Base-by-base conservation (phyloP, 768 basidiomycete species). In the Tubosaeta sp. region DNA sequence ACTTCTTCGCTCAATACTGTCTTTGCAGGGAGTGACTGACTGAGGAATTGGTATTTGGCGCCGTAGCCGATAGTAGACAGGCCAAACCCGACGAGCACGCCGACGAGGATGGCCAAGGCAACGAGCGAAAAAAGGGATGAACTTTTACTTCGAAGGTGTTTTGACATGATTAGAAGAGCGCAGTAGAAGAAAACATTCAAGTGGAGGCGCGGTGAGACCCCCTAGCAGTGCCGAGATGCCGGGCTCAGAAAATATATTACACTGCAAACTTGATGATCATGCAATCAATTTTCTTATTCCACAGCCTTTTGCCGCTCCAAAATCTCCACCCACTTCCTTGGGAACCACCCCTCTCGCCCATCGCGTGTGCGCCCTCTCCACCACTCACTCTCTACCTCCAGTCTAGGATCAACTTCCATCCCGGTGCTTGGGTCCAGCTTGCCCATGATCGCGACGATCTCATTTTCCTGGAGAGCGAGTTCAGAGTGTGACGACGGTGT, bases 331-430 rank as follows among this genome's bases (percentile, higher is more conserved):
- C 87, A 94, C 57, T 87, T 92, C 51, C 75, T 79, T 2, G 94
- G 94, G 78, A 98, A 96, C 92, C 93, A 98, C 0, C 94, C 94
- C 58, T 90, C 84, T 58, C 86, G 76, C 0, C 94, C 94, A 57
- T 96, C 94, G 51, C 94, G 76, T 53, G 90, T 94, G 41, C 94
- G 78, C 1, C 94, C 94, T 67, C 83, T 86, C 94, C 93, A 97
- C 94, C 94, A 98, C 51, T 93, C 94, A 5, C 76, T 81, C 49
- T 75, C 71, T 22, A 73, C 65, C 48, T 83, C 76, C 18, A 84
- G 71, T 21, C 86, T 71, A 3, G 84, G 82, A 56, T 88, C 83
- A 5, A 86, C 83, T 51, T 85, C 85, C 51, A 67, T 69, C 0
- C 87, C 87, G 0, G 82, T 86, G 12, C 74, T 67, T 1, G 84